Percentiles rank a stretch among this genome's conserved stretches.
These are phyloP conservation scores for Neltuma alba DNA, from an alignment of 306 rosid species.

Conservation along the genomic window DNA sequence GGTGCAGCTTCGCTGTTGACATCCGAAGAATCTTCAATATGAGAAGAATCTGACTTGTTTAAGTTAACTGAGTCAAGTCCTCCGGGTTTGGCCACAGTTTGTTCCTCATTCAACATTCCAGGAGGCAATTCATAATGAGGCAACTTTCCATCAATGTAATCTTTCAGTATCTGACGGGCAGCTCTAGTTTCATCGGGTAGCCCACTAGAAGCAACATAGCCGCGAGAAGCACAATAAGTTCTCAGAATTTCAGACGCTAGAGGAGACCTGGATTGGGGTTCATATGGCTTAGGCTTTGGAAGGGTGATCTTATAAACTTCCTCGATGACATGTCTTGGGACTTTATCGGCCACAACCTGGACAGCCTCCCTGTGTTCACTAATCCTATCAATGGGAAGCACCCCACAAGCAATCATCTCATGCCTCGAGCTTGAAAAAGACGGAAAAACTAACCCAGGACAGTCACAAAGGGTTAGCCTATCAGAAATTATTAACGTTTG, in stretches of 20 bases:
- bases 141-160: slow-evolving; percentile 92
- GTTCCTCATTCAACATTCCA: slow-evolving; percentile 44
- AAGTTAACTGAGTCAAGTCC: slow-evolving; percentile 33
- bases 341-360: slow-evolving; percentile 87
- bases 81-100: slow-evolving; percentile 28
- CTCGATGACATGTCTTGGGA: slow-evolving; percentile 70
- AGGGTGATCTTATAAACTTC: slow-evolving; percentile 67
- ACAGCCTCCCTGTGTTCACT: slow-evolving; percentile 88
- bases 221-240: slow-evolving; percentile 84
- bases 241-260: slow-evolving; percentile 87
- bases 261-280: slow-evolving; percentile 78
- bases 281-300: slow-evolving; percentile 90
- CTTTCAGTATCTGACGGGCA: slow-evolving; percentile 89
- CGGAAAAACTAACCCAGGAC: slow-evolving; percentile 97
- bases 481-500: slow-evolving; percentile 93
- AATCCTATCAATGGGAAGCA: slow-evolving; percentile 93
- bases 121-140: slow-evolving; percentile 85
- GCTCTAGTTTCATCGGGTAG: slow-evolving; percentile 96
- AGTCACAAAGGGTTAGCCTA: slow-evolving; percentile 83
- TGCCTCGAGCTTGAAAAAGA: slow-evolving; percentile 94
- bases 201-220: slow-evolving; percentile 88
- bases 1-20: slow-evolving; percentile 43
- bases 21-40: slow-evolving; percentile 47
- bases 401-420: slow-evolving; percentile 97
- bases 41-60: slow-evolving; percentile 56